phyloP scores from a whole-genome alignment of 257 asterid species.

The Ophiorrhiza pumila region DNA sequence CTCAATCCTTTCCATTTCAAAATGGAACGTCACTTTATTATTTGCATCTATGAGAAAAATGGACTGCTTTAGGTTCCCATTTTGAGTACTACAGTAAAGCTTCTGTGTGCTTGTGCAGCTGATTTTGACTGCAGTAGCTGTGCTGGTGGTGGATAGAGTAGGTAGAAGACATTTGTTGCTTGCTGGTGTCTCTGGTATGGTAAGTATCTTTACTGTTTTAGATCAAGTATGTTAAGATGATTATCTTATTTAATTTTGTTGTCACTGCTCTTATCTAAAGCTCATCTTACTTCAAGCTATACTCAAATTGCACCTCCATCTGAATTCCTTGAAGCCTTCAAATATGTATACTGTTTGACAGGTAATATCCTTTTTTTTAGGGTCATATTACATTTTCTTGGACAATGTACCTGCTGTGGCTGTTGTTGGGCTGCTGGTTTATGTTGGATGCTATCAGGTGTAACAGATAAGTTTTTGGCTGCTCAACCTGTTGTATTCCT shows the following conservation, averaged over 20 bases:
- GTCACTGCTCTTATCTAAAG: background rate
- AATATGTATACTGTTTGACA: constrained; percentile 39
- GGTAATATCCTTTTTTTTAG: constrained; percentile 81
- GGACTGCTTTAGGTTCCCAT: background rate
- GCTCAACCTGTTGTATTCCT: background rate
- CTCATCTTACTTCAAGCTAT: too few species aligned
- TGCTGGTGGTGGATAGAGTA: constrained; percentile 67
- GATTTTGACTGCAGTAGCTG: constrained; percentile 87
- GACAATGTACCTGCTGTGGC: constrained; percentile 69
- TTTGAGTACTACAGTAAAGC: background rate
- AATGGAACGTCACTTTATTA: background rate
- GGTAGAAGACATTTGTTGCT: constrained; percentile 97
- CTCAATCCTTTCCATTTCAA: background rate
- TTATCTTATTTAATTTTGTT: background rate
- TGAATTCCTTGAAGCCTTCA: background rate
- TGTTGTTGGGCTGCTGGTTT: constrained; percentile 75
- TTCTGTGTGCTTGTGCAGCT: constrained; percentile 40
- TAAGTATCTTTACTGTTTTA: constrained; percentile 33
- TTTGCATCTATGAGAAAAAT: background rate
- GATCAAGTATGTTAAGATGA: background rate
- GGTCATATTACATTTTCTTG: constrained; percentile 79
- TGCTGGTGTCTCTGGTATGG: constrained; percentile 96
- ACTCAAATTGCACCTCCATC: background rate
- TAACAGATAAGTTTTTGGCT: background rate
- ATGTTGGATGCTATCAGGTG: constrained; percentile 99